Conservation (phyloP, 352 stramenopile genomes). For the Globisporangium apiculatum region DNA sequence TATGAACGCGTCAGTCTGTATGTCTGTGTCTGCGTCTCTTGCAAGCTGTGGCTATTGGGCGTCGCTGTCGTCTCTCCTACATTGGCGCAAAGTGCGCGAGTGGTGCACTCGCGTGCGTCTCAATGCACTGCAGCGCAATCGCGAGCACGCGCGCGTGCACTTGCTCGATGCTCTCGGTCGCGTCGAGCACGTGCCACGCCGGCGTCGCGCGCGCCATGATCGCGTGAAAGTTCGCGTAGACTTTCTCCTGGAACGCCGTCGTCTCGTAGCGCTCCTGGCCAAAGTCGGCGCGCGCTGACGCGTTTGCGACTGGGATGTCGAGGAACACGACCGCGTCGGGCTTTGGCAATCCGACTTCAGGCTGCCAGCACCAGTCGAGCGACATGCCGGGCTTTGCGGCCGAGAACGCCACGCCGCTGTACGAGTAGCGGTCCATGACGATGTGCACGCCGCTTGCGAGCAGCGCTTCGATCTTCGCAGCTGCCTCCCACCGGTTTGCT, state of each 20-base stretch:
- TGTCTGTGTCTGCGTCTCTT: no score
- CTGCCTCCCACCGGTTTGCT: slow-evolving; percentile 98
- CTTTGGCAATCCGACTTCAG: slow-evolving; percentile 94
- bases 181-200: slow-evolving; percentile 76
- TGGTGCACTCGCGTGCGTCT: slow-evolving; percentile 15
- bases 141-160: slow-evolving; percentile 54
- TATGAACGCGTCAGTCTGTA: no score
- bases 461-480: slow-evolving; percentile 54
- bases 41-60: no score
- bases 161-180: slow-evolving; percentile 66
- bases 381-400: slow-evolving; percentile 91
- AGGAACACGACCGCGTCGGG: slow-evolving; percentile 98
- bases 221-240: slow-evolving; percentile 74
- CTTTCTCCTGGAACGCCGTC: slow-evolving; percentile 79
- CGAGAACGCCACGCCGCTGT: slow-evolving; percentile 98
- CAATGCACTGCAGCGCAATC: slow-evolving; percentile 48
- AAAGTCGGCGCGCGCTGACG: slow-evolving; percentile 88
- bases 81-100: slow-evolving; percentile 31
- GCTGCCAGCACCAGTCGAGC: slow-evolving; percentile 97
- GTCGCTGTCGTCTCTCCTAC: no score
- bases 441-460: slow-evolving; percentile 86
- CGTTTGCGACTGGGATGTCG: slow-evolving; percentile 91
- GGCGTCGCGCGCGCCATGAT: slow-evolving; percentile 39
- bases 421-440: slow-evolving; percentile 96
- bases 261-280: slow-evolving; percentile 91